Evolutionary conservation across 2,329 filamentous ascomycete species (phyloP).

Genomic region (Blastomyces silverae): DNA sequence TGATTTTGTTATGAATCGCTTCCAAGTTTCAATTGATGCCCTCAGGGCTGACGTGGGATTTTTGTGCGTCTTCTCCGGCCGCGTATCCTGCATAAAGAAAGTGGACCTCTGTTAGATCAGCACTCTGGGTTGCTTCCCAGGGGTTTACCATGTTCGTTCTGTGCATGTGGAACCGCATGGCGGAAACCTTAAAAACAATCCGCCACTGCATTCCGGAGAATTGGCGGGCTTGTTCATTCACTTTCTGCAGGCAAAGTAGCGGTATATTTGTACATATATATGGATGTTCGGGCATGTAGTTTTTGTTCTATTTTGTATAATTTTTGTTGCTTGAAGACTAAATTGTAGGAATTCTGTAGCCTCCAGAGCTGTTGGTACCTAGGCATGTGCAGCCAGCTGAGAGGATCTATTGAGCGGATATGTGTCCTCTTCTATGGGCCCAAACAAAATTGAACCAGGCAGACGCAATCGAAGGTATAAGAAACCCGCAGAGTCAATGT

Average conservation of each 20-base stretch:
- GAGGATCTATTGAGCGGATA: not conserved
- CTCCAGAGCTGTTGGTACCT: not conserved
- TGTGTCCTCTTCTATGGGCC: constrained; percentile 13
- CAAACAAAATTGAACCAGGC: constrained; percentile 9
- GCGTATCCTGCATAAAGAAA: not conserved
- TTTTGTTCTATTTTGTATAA: not conserved
- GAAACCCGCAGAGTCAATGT: not conserved
- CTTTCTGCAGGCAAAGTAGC: not conserved
- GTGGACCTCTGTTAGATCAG: not conserved
- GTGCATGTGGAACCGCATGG: constrained; percentile 3
- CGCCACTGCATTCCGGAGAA: not conserved
- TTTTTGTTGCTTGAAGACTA: not conserved
- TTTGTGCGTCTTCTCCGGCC: not conserved
- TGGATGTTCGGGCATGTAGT: not conserved
- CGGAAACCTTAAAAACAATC: no score
- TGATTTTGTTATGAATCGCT: not conserved
- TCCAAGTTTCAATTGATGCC: not conserved
- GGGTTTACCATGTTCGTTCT: not conserved
- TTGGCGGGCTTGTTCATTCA: not conserved
- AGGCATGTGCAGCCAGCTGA: not conserved
- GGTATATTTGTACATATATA: not conserved
- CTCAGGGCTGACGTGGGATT: not conserved
- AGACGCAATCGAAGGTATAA: constrained; percentile 9
- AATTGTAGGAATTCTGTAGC: constrained; percentile 15
- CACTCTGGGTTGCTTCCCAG: not conserved